Evolutionary conservation across 495 filamentous ascomycete genomes (phyloP), one percentile per base, ranked within the genome.

Genomic region (Annulohypoxylon nitens): DNA sequence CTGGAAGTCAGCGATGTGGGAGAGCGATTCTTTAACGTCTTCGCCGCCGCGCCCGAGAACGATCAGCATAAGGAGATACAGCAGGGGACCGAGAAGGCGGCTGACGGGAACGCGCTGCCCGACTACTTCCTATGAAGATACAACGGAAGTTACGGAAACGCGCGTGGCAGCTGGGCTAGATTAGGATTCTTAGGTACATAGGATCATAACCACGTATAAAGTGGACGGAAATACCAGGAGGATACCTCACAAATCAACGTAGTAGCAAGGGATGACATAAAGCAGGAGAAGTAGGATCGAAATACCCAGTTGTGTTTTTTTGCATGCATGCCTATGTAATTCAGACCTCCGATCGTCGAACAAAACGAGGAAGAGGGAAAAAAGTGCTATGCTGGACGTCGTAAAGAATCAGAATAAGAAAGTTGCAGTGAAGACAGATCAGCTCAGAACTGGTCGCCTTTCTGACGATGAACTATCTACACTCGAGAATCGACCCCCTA

Each of bases 41-140:
- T 99, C 79, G 93, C 96, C 55, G 97, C 96, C 5, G 93, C 95
- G 18, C 96, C 96, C 14, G 97, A 98, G 81, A 98, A 99, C 72
- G 95, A 97, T 79, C 84, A 90, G 70, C 93, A 97, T 78, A 92
- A 96, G 66, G 93, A 97, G 76, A 87, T 91, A 75, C 91, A 93
- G 77, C 90, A 93, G 67, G 80, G 80, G 6, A 74, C 71, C 2
- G 84, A 86, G 43, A 86, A 87, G 79, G 65, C 79, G 23, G 84
- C 83, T 5, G 85, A 88, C 70, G 84, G 82, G 2, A 86, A 77
- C n/a, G 75, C 80, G 16, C 72, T 88, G 43, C 86, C 87, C 9
- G 87, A 89, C 73, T 89, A 89, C 78, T 89, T 89, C 73, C 79
- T 89, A 69, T 86, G 78, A 57, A 23, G 20, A 23, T 23, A 23